Conservation (phyloP, 805 yeast species). For the Monosporozyma aquatica region DNA sequence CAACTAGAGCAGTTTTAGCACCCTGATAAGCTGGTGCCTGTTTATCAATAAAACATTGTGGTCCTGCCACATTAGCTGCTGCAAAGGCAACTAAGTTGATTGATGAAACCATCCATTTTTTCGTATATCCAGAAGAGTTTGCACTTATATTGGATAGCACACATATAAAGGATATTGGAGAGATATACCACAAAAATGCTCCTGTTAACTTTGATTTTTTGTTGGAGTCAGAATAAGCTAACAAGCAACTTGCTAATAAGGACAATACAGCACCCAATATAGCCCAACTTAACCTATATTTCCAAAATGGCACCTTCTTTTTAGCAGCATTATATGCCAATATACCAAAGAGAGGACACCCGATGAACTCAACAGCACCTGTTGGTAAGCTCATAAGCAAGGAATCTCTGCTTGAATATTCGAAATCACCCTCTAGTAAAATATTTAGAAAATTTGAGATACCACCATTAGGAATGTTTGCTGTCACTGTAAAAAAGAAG, state of each 20-base stretch:
- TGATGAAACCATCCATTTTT: neutral
- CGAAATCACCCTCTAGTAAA: neutral
- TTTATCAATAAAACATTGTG: slow-evolving; percentile 51
- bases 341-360: neutral
- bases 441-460: neutral
- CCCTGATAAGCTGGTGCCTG: slow-evolving; percentile 52
- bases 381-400: neutral
- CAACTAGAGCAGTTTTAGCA: slow-evolving; percentile 46
- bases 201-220: neutral
- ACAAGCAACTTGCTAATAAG: neutral
- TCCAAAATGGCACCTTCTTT: neutral
- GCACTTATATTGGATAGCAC: neutral
- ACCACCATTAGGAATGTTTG: neutral
- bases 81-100: neutral
- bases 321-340: neutral
- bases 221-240: neutral
- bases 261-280: neutral
- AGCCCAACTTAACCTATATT: neutral
- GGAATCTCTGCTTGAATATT: neutral
- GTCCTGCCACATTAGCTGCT: slow-evolving; percentile 62
- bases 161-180: neutral
- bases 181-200: neutral
- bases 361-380: neutral
- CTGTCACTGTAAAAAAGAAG: neutral
- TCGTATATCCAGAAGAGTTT: neutral